Evolutionary conservation across 2,329 filamentous ascomycete genomes (phyloP), one percentile per base, ranked within the genome.

Genomic region (Helminthosporium solani): DNA sequence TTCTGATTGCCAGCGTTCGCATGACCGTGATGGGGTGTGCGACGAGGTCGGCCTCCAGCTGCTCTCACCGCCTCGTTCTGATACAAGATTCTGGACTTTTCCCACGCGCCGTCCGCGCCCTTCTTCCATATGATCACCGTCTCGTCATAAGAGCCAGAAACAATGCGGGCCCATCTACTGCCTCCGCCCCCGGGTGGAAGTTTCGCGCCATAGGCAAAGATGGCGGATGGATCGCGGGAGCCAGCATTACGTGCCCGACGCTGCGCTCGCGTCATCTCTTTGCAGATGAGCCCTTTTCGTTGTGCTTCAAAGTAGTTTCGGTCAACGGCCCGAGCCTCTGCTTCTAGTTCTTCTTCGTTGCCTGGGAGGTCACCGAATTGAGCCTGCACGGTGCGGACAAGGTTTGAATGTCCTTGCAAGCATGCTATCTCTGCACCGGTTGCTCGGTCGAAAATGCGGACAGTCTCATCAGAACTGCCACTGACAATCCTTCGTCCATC

Each of bases 141-240:
- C 72, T 96, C 90, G 58, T 99, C 94, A 58, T 99, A 99, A 0
- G 90, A 96, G 2, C 94, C 94, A 6, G 91, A 96, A 3, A 99
- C 90, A 48, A 99, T 99, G n/a, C 91, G 85, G 8, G 87, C 90
- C 75, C 92, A 96, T 56, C 80, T 85, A 61, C 89, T 89, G 20
- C 92, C 90, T 31, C 92, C 92, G 19, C 92, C 91, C 11, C 92
- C 92, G 0, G 92, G 91, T 1, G 92, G 92, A 2, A 97, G 78
- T 64, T 88, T 94, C 14, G 91, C 89, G 0, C 91, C 91, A 40
- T 88, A 83, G 0, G 88, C 87, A 45, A 84, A 84, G 35, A 95
- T 85, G 52, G 94, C 84, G 41, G 86, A 81, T 0, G 89, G 88
- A 35, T 84, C 79, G 30, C 81, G 81, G 52, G 88, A 91, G 1